phyloP scores from a whole-genome alignment of 148 eudicot genomes.

The Dysphania ambrosioides region DNA sequence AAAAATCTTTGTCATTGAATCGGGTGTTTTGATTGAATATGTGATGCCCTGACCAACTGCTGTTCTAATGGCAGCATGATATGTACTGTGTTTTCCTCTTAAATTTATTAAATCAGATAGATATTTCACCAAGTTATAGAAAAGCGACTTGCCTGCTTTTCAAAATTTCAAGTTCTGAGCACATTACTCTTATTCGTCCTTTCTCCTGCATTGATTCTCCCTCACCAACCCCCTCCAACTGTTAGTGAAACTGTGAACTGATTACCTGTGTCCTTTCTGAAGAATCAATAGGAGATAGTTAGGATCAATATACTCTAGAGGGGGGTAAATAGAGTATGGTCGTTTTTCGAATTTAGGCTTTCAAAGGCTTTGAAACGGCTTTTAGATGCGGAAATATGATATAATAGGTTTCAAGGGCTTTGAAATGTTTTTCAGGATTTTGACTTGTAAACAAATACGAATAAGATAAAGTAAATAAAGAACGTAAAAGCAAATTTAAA shows the following conservation, averaged over 20 bases:
- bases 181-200: background rate
- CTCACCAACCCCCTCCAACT: background rate
- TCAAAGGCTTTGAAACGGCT: no score
- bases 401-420: no score
- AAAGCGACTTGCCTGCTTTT: background rate
- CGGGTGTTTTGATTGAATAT: background rate
- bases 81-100: background rate
- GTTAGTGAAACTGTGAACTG: background rate
- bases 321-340: no score
- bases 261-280: background rate
- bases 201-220: background rate
- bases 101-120: background rate
- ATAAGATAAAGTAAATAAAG: no score
- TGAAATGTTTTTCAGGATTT: no score
- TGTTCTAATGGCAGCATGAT: background rate
- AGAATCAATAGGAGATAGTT: no score
- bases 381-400: no score
- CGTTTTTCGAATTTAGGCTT: no score
- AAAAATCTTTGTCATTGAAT: no score
- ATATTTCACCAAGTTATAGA: background rate
- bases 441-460: no score
- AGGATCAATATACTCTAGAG: no score
- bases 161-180: background rate
- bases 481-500: no score
- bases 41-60: background rate